Base-by-base conservation (phyloP, 176 grass and related monocot species). In the Triticum dicoccoides region DNA sequence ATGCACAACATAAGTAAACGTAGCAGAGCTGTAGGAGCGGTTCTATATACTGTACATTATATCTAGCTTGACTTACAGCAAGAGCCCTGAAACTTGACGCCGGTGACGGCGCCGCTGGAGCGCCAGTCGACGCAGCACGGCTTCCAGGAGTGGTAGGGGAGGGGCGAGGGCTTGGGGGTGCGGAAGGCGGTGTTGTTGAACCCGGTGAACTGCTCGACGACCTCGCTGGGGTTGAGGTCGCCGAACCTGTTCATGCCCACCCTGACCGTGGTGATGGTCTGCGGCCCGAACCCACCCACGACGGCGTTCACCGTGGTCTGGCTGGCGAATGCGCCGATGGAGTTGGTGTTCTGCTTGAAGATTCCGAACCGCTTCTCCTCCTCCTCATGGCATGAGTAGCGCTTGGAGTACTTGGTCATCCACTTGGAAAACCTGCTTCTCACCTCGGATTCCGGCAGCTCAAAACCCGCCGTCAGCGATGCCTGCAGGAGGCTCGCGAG, bases 201-300 rank as follows among this genome's bases (percentile, higher is more conserved):
- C 38, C 84, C 79, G 9, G 84, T 87, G 78, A 83, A 76, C 52
- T 65, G 65, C 1, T 38, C 21, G 11, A 64, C 14, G 65, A 90
- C 71, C 71, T 90, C 88, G 8, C 0, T 9, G 9, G 62, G 5
- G 13, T 24, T 69, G 30, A 90, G 47, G 69, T 90, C 88, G 3
- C 83, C 83, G 45, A 84, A 89, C 75, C 82, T 51, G 81, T 89
- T 90, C 82, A 84, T 84, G 70, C 82, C 82, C 14, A 84, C 71
- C 17, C 3, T 38, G 11, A 8, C 58, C 25, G 29, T 61, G 2
- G 71, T 76, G 39, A 84, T 34, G 70, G 82, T 84, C 71, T 76
- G 70, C 18, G 70, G 58, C 2, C 70, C 71, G 38, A 84, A 76
- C 17, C 56, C 61, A 27, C 78, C 83, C 14, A 82, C 45, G 63